phyloP scores from a whole-genome alignment of 495 filamentous ascomycete species.

The Penicillium robsamsonii region DNA sequence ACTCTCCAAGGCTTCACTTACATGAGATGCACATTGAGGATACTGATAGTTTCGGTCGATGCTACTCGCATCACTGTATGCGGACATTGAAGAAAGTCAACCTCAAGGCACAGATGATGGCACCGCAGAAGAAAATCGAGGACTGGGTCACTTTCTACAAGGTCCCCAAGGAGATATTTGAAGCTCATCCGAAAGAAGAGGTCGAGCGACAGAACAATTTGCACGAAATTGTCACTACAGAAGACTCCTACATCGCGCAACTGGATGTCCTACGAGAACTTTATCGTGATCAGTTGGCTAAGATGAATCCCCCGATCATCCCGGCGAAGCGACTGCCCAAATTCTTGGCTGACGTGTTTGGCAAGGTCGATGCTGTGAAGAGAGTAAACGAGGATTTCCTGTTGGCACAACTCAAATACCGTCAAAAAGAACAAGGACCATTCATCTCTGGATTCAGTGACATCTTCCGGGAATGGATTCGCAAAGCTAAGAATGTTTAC shows the following conservation, averaged over 20 bases:
- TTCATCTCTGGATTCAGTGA: slow-evolving; percentile 94
- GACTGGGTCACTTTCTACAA: slow-evolving; percentile 95
- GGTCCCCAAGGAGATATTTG: slow-evolving; percentile 70
- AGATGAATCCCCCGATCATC: slow-evolving; percentile 78
- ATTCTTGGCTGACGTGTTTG: slow-evolving; percentile 85
- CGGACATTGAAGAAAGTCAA: slow-evolving; percentile 93
- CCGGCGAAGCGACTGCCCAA: slow-evolving; percentile 65
- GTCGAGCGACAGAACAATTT: slow-evolving; percentile 89
- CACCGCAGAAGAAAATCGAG: slow-evolving; percentile 64
- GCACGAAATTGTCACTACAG: slow-evolving; percentile 93
- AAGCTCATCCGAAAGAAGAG: slow-evolving; percentile 75
- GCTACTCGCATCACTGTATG: slow-evolving; percentile 93
- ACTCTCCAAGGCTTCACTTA: slow-evolving; percentile 78
- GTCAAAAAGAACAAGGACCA: slow-evolving; percentile 94
- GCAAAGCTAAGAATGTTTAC: slow-evolving; percentile 85
- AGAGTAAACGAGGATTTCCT: slow-evolving; percentile 91
- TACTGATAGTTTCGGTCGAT: slow-evolving; percentile 63
- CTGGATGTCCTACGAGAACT: slow-evolving; percentile 78
- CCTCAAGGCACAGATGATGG: slow-evolving; percentile 65
- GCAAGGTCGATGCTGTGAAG: slow-evolving; percentile 84
- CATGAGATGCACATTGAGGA: slow-evolving; percentile 74
- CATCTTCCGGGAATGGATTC: slow-evolving; percentile 97
- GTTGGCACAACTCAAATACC: slow-evolving; percentile 93
- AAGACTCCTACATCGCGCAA: slow-evolving; percentile 86
- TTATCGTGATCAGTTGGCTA: slow-evolving; percentile 78